Conservation (phyloP, 805 yeast species). For the Debaryomyces prosopidis region DNA sequence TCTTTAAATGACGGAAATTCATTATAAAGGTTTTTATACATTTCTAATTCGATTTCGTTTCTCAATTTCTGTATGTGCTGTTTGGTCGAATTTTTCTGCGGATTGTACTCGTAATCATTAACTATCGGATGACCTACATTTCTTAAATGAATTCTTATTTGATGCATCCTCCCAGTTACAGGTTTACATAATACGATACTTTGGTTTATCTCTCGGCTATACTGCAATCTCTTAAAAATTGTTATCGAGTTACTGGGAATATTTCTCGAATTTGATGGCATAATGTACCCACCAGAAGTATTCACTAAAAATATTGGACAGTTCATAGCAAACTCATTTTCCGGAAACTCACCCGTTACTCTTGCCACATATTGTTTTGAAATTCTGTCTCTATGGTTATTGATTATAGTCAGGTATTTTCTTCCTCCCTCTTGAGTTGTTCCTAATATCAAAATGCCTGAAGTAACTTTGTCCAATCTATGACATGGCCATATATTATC, state of each 20-base stretch:
- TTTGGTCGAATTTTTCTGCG: constrained; percentile 7
- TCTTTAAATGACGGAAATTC: constrained; percentile 14
- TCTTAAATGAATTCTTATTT: constrained; percentile 55
- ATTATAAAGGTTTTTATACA: constrained; percentile 21
- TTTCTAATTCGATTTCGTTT: constrained; percentile 20
- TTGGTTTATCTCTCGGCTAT: constrained; percentile 26
- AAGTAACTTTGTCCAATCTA: constrained; percentile 52
- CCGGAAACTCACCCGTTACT: constrained; percentile 42
- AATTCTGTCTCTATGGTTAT: constrained; percentile 24
- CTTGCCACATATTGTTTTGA: constrained; percentile 49
- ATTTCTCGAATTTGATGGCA: constrained; percentile 26
- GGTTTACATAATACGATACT: constrained; percentile 52
- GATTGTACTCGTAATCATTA: constrained; percentile 57
- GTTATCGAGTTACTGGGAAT: constrained; percentile 35
- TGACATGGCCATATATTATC: constrained; percentile 44
- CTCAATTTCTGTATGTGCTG: constrained; percentile 15
- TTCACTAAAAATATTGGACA: constrained; percentile 44
- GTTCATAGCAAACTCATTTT: constrained; percentile 19
- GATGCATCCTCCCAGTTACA: constrained; percentile 56
- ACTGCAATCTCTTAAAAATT: constrained; percentile 28
- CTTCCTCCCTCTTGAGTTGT: constrained; percentile 33
- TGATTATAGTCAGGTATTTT: constrained; percentile 31
- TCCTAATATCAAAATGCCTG: constrained; percentile 50
- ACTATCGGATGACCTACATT: constrained; percentile 80
- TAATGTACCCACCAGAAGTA: constrained; percentile 30